Evolutionary conservation across 305 asterid genomes (phyloP).

Genomic region (Fraxinus floribunda): DNA sequence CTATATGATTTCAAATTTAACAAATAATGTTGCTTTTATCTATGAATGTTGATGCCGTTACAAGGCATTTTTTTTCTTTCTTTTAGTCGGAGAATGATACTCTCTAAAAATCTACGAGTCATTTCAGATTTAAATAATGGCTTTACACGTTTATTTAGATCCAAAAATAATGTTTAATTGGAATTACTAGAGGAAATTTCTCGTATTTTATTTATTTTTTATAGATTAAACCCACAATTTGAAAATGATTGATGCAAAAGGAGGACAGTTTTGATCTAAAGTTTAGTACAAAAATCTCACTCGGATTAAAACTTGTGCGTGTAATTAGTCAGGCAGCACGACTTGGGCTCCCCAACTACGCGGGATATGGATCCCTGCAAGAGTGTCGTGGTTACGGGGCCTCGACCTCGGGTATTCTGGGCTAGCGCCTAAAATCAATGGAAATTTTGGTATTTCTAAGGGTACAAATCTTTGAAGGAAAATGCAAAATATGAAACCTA

Average conservation of each 20-base stretch:
- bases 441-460: neutral
- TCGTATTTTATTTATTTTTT: too few species aligned
- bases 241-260: neutral
- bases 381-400: neutral
- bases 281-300: too few species aligned
- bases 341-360: neutral
- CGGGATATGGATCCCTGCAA: neutral
- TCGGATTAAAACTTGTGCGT: neutral
- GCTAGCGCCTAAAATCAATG: neutral
- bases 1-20: neutral
- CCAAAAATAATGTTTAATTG: neutral
- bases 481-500: neutral
- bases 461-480: neutral
- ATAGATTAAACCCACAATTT: neutral
- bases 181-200: too few species aligned
- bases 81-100: neutral
- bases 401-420: neutral
- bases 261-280: neutral
- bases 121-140: neutral
- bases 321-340: neutral
- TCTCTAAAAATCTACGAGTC: neutral
- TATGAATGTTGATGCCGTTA: neutral
- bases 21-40: neutral
- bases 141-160: neutral
- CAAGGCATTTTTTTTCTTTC: neutral